A percentile compares a stretch with the other conserved stretches of the same genome.
These are phyloP conservation scores for Aspergillus funiculosus DNA, from an alignment of 495 filamentous ascomycete species.

Conservation along the genomic window DNA sequence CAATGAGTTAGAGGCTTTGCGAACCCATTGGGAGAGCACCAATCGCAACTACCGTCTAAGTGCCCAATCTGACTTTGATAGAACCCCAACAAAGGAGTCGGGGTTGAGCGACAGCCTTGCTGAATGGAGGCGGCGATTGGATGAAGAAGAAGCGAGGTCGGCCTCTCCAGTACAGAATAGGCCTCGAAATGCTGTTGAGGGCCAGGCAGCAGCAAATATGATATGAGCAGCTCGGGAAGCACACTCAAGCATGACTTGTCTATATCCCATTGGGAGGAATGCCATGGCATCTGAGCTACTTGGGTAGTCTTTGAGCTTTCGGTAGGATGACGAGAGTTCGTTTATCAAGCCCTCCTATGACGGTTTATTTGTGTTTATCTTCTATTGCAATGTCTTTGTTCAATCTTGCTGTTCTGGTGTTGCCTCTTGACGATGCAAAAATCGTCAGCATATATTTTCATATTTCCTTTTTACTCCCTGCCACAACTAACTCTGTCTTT, in stretches of 20 bases:
- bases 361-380: background rate
- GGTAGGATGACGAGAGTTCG: background rate
- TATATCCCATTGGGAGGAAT: constrained; percentile 13
- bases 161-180: constrained; percentile 26
- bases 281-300: constrained; percentile 9
- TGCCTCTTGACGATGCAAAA: background rate
- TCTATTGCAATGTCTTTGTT: constrained; percentile 9
- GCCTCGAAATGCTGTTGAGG: constrained; percentile 22
- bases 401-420: constrained; percentile 7
- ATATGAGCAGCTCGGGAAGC: constrained; percentile 25
- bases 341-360: background rate
- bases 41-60: constrained; percentile 90
- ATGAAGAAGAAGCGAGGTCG: constrained; percentile 50
- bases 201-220: constrained; percentile 29
- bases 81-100: constrained; percentile 51
- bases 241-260: constrained; percentile 19
- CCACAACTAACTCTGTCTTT: constrained; percentile 18
- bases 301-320: constrained; percentile 9
- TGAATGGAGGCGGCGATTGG: constrained; percentile 68
- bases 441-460: constrained; percentile 5
- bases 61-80: constrained; percentile 79
- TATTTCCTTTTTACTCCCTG: constrained; percentile 10
- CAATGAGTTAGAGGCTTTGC: constrained; percentile 80
- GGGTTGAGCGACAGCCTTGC: constrained; percentile 62
- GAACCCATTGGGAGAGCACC: constrained; percentile 89